Percentiles rank a stretch among this genome's conserved stretches.
Evolutionary conservation across 495 filamentous ascomycete species (phyloP).

Genomic region (Neurospora sp.): DNA sequence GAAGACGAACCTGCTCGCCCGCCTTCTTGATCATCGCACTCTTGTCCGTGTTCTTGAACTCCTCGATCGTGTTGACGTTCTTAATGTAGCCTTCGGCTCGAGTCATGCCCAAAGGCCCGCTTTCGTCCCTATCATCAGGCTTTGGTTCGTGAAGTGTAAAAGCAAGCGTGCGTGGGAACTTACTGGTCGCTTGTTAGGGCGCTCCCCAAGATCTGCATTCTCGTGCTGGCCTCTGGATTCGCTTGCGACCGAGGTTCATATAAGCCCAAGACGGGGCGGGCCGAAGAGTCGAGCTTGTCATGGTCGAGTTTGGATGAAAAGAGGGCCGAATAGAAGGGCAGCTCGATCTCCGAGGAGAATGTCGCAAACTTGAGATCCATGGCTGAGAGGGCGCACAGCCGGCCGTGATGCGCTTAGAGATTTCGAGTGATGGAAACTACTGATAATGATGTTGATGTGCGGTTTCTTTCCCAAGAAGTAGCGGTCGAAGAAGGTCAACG

Average conservation of each 20-base stretch:
- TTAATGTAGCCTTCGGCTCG: slow-evolving; percentile 89
- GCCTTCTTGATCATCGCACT: slow-evolving; percentile 57
- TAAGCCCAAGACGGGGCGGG: slow-evolving; percentile 73
- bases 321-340: slow-evolving; percentile 86
- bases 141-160: slow-evolving; percentile 2
- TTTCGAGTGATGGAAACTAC: not conserved
- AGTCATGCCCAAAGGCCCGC: slow-evolving; percentile 59
- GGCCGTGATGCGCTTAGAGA: not conserved
- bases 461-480: not conserved
- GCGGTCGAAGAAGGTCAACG: not conserved
- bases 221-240: slow-evolving; percentile 58
- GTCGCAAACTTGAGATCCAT: slow-evolving; percentile 56
- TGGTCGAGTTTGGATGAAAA: slow-evolving; percentile 88
- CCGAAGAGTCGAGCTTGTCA: slow-evolving; percentile 90
- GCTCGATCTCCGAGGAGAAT: slow-evolving; percentile 87
- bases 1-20: slow-evolving; percentile 57
- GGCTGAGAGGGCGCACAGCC: not conserved
- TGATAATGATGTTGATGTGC: not conserved
- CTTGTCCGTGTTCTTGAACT: slow-evolving; percentile 74
- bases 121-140: slow-evolving; percentile 23
- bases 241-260: slow-evolving; percentile 73
- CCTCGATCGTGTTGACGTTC: slow-evolving; percentile 93
- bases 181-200: slow-evolving; percentile 77
- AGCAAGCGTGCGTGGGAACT: slow-evolving; percentile 21
- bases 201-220: slow-evolving; percentile 80